Evolutionary conservation across 352 stramenopile species (phyloP).

Genomic region (Phytophthora citrophthora): DNA sequence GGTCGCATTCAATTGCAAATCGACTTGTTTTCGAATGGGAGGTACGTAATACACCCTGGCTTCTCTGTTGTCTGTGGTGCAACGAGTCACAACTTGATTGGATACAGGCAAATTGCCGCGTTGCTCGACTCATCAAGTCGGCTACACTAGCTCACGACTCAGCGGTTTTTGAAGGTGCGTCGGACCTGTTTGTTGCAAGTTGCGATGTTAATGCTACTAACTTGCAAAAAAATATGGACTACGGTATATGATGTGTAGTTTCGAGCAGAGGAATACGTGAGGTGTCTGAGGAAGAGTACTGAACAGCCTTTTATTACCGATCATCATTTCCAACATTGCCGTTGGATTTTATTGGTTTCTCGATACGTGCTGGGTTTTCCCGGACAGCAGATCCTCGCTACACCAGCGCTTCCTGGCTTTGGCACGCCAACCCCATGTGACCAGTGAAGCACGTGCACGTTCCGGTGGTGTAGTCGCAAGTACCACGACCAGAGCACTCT

Average conservation of each 20-base stretch:
- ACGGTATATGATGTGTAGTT: constrained; percentile 10
- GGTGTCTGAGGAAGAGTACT: constrained; percentile 26
- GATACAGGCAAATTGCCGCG: constrained; percentile 40
- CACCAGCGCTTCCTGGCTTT: constrained; percentile 51
- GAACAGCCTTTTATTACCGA: not conserved
- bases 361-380: no score
- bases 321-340: not conserved
- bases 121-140: constrained; percentile 61
- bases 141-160: constrained; percentile 43
- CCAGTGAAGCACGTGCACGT: constrained; percentile 71
- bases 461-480: constrained; percentile 59
- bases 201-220: not conserved
- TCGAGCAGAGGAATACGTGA: constrained; percentile 38
- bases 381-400: constrained; percentile 7
- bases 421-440: constrained; percentile 79
- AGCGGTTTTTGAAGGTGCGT: constrained; percentile 50
- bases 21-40: constrained; percentile 73
- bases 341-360: no score
- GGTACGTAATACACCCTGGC: constrained; percentile 30
- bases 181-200: not conserved
- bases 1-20: constrained; percentile 70
- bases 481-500: constrained; percentile 66
- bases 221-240: not conserved
- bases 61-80: not conserved
- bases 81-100: not conserved